phyloP scores from a whole-genome alignment of 2,329 filamentous ascomycete genomes.

The Microascus cirrosus region DNA sequence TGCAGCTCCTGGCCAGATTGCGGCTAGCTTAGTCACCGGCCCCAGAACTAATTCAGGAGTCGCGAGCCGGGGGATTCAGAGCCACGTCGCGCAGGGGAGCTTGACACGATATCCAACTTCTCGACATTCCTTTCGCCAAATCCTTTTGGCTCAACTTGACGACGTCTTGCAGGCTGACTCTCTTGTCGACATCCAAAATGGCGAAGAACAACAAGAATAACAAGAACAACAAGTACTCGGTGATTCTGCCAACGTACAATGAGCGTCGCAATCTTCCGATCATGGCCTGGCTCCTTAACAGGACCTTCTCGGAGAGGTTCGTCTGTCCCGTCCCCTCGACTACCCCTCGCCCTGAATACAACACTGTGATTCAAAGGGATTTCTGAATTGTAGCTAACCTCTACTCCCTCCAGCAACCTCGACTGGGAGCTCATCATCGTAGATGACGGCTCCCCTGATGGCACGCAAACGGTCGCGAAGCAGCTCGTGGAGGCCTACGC shows the following conservation, averaged over 20 bases:
- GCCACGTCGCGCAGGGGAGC: not conserved
- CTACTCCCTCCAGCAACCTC: slow-evolving; percentile 51
- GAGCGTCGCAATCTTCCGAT: slow-evolving; percentile 96
- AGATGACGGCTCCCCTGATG: slow-evolving; percentile 95
- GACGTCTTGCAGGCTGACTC: not conserved
- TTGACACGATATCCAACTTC: slow-evolving; percentile 9
- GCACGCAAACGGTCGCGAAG: slow-evolving; percentile 79
- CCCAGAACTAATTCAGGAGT: slow-evolving; percentile 1
- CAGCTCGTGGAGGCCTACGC: slow-evolving; percentile 83
- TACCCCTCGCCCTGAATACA: not conserved
- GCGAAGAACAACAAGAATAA: slow-evolving; percentile 28
- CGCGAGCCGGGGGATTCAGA: not conserved
- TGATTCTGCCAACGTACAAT: slow-evolving; percentile 97
- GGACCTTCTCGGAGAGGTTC: slow-evolving; percentile 82
- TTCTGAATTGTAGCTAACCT: not conserved
- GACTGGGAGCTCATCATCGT: slow-evolving; percentile 98
- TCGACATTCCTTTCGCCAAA: slow-evolving; percentile 15
- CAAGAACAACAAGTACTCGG: slow-evolving; percentile 63
- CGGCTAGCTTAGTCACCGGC: not conserved
- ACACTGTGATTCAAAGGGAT: not conserved
- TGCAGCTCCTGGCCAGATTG: not conserved
- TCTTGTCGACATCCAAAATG: slow-evolving; percentile 23
- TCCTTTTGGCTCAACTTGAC: not conserved
- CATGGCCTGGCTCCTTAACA: slow-evolving; percentile 86
- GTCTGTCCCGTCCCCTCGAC: slow-evolving; percentile 12